Conservation (phyloP, 495 filamentous ascomycete species). For the Aspergillus olivimuriae region DNA sequence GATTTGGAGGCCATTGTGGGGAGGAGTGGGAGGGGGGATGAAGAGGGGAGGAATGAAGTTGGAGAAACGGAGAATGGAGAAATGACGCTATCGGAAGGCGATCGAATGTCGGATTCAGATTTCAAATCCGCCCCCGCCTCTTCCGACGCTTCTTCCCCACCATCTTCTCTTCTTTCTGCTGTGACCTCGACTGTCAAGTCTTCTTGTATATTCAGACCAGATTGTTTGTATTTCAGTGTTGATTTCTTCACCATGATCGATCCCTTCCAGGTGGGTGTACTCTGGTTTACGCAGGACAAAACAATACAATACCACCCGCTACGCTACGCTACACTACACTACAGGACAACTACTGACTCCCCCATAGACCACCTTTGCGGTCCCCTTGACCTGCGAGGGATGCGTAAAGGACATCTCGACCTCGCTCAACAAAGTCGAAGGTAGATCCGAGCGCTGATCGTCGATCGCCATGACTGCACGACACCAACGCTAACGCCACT, state of each 20-base stretch:
- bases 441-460: slow-evolving; percentile 21
- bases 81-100: slow-evolving; percentile 29
- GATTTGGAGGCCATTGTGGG: slow-evolving; percentile 62
- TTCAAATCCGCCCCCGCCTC: slow-evolving; percentile 31
- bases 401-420: slow-evolving; percentile 80
- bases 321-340: too few species aligned
- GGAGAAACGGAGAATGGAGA: slow-evolving; percentile 8
- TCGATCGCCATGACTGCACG: too few species aligned
- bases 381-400: slow-evolving; percentile 82
- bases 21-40: background rate
- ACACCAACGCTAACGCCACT: slow-evolving; percentile 1
- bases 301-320: background rate
- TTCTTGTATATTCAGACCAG: background rate
- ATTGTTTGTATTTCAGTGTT: slow-evolving; percentile 7
- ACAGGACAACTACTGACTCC: background rate
- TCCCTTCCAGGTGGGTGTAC: slow-evolving; percentile 47
- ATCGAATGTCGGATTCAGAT: slow-evolving; percentile 25
- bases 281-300: background rate
- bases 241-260: slow-evolving; percentile 43
- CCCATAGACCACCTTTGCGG: slow-evolving; percentile 80
- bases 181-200: background rate
- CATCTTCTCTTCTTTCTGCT: slow-evolving; percentile 3
- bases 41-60: background rate
- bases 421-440: slow-evolving; percentile 65
- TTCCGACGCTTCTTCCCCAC: background rate